Percentiles rank a stretch among this genome's conserved stretches.
Conservation (phyloP, 1,284 basidiomycete genomes). For the Melampsora larici-populina region DNA sequence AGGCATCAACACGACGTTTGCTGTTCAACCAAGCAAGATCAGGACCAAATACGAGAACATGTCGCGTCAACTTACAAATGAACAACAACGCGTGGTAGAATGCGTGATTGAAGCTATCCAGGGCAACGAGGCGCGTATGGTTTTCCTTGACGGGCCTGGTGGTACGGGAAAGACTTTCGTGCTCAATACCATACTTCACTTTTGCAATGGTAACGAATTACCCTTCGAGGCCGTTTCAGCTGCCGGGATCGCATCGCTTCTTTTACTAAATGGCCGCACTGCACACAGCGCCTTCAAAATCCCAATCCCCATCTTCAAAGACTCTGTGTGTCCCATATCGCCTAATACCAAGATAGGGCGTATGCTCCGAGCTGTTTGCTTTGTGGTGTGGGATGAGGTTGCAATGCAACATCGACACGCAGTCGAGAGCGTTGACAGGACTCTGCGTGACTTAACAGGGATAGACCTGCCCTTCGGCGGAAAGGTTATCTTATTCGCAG, state of each 20-base stretch:
- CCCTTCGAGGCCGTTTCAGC: neutral
- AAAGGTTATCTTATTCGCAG: too few relatives aligned
- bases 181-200: neutral
- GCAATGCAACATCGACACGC: neutral
- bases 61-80: too few relatives aligned
- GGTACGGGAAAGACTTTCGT: neutral
- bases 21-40: too few relatives aligned
- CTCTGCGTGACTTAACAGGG: neutral
- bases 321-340: neutral
- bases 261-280: neutral
- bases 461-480: conserved; percentile 9
- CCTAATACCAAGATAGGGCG: too few relatives aligned
- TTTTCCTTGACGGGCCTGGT: too few relatives aligned
- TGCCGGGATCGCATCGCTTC: neutral
- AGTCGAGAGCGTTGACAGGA: neutral
- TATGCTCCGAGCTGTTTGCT: neutral
- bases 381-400: conserved; percentile 20
- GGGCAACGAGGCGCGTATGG: too few relatives aligned
- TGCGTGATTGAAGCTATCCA: too few relatives aligned
- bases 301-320: neutral
- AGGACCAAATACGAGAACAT: too few relatives aligned
- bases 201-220: neutral
- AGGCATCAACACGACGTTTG: too few relatives aligned
- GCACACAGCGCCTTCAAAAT: conserved; percentile 1
- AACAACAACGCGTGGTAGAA: too few relatives aligned